A percentile compares a stretch with the other conserved stretches of the same genome.
These are phyloP conservation scores for Stephania yunnanensis DNA, from an alignment of 164 flowering plant species.

Conservation along the genomic window DNA sequence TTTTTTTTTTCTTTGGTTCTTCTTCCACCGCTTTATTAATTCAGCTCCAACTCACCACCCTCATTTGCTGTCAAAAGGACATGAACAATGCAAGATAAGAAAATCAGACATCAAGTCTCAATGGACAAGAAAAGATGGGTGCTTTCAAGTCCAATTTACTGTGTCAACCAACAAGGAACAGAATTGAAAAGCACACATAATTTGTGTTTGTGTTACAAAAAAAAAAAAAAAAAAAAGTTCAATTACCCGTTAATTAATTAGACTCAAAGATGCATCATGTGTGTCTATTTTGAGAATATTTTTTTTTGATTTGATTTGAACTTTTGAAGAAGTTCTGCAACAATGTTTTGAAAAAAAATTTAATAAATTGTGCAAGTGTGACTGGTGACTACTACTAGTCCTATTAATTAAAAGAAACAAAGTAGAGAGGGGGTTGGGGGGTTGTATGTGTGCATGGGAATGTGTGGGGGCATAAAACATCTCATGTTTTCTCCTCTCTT, in stretches of 20 bases:
- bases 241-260: not conserved
- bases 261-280: not conserved
- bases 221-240: not conserved
- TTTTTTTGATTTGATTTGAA: too few relatives aligned
- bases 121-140: conserved; percentile 95
- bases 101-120: conserved; percentile 60
- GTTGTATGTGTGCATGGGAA: conserved; percentile 20
- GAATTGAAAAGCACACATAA: conserved; percentile 5
- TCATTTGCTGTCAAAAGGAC: conserved; percentile 25
- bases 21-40: not conserved
- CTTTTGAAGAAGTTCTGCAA: conserved; percentile 30
- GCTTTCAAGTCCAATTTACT: conserved; percentile 84
- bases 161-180: conserved; percentile 63
- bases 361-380: conserved; percentile 26
- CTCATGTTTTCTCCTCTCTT: conserved; percentile 13
- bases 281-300: conserved; percentile 14
- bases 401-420: conserved; percentile 6
- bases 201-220: not conserved
- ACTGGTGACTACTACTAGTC: conserved; percentile 5
- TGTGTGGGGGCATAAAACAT: conserved; percentile 21
- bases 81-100: conserved; percentile 51
- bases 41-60: not conserved
- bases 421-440: conserved; percentile 1
- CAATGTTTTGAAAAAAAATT: too few relatives aligned
- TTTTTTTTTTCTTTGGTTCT: conserved; percentile 12